These are phyloP conservation scores for Escovopsis sp. DNA, from an alignment of 2,329 filamentous ascomycete species.

Conservation along the genomic window DNA sequence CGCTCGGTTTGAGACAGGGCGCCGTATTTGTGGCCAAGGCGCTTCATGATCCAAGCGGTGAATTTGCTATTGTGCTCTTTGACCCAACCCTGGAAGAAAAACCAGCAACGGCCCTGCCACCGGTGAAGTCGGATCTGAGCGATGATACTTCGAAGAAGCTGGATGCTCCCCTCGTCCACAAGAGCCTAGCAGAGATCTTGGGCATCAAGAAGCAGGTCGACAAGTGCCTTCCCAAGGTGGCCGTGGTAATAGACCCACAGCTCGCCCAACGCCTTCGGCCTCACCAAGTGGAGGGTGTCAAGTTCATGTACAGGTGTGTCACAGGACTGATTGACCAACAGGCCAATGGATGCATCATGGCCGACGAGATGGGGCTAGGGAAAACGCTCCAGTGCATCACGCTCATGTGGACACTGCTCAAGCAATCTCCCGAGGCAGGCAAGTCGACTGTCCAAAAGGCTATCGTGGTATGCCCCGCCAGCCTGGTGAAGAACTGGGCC, in stretches of 20 bases:
- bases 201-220: conserved; percentile 85
- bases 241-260: conserved; percentile 87
- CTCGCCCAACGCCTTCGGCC: conserved; percentile 81
- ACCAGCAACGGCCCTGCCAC: conserved; percentile 30
- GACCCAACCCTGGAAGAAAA: conserved; percentile 89
- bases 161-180: conserved; percentile 75
- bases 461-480: conserved; percentile 91
- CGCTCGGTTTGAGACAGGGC: conserved; percentile 72
- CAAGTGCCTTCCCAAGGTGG: conserved; percentile 70
- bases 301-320: conserved; percentile 89
- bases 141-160: conserved; percentile 34
- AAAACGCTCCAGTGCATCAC: conserved; percentile 97
- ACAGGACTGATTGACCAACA: conserved; percentile 91
- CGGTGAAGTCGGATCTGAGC: conserved; percentile 14
- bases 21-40: conserved; percentile 76
- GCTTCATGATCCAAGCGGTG: conserved; percentile 83
- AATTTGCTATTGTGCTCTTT: conserved; percentile 91
- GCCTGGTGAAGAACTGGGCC: conserved; percentile 93
- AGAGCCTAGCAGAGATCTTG: conserved; percentile 86
- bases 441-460: conserved; percentile 90
- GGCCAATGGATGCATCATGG: conserved; percentile 97
- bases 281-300: conserved; percentile 95
- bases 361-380: conserved; percentile 94
- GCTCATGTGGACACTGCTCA: conserved; percentile 89
- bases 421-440: conserved; percentile 90